These are phyloP conservation scores for Wallacemonas sp. DNA, from an alignment of 208 protist genomes.

Conservation along the genomic window DNA sequence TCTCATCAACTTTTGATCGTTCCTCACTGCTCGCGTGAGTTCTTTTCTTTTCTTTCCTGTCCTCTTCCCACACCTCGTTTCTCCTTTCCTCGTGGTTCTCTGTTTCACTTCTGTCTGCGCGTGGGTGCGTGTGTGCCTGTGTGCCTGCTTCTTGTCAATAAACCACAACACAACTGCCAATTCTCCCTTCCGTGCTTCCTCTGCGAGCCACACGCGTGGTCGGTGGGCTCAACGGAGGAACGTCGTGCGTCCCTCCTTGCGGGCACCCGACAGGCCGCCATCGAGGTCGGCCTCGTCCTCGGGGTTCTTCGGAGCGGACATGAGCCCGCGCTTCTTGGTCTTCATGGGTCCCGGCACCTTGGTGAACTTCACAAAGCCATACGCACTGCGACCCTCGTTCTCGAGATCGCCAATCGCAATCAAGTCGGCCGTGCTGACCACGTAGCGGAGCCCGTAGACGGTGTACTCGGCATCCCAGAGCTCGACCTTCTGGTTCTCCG, in stretches of 20 bases:
- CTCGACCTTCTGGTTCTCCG: constrained; percentile 61
- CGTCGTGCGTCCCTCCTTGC: constrained; percentile 9
- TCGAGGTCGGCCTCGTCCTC: constrained; percentile 56
- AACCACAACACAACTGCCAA: too few relatives aligned
- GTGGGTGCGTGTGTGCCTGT: too few relatives aligned
- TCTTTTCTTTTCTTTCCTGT: too few relatives aligned
- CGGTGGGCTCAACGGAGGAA: constrained; percentile 7
- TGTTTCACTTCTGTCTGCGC: too few relatives aligned
- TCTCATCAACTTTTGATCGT: too few relatives aligned
- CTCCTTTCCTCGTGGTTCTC: too few relatives aligned
- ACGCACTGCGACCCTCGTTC: constrained; percentile 73
- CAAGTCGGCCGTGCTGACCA: constrained; percentile 56
- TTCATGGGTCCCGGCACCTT: constrained; percentile 21
- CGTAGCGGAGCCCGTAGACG: constrained; percentile 73
- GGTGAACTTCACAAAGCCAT: constrained; percentile 74
- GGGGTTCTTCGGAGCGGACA: constrained; percentile 41
- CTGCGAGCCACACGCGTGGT: too few relatives aligned
- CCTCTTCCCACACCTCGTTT: too few relatives aligned
- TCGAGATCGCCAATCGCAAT: constrained; percentile 80
- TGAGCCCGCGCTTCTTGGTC: constrained; percentile 42
- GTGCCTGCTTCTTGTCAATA: too few relatives aligned
- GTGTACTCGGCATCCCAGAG: constrained; percentile 85
- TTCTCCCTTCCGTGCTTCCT: too few relatives aligned
- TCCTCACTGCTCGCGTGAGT: too few relatives aligned
- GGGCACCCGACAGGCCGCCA: constrained; percentile 5